Conservation (phyloP, 2,329 filamentous ascomycete genomes). For the Exophiala alcalophila region DNA sequence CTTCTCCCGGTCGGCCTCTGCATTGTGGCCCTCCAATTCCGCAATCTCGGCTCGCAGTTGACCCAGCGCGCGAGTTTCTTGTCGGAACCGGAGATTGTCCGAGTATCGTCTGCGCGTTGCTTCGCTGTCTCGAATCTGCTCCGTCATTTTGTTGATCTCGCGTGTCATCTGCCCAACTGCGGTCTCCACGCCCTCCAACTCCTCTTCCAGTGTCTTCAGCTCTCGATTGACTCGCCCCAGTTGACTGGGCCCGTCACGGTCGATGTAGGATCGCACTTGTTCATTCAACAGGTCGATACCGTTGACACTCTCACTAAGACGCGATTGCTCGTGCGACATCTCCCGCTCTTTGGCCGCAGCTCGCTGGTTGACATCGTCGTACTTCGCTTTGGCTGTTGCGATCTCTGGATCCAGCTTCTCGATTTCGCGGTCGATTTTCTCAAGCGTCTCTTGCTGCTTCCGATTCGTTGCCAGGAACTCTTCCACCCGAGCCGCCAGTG, state of each 20-base stretch:
- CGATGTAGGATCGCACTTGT: conserved; percentile 76
- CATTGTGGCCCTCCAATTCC: conserved; percentile 73
- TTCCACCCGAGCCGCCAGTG: conserved; percentile 68
- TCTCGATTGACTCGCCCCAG: conserved; percentile 68
- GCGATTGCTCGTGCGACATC: conserved; percentile 67
- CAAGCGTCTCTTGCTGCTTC: conserved; percentile 68
- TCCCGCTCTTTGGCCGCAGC: conserved; percentile 70
- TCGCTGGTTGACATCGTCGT: conserved; percentile 71
- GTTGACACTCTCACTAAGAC: conserved; percentile 69
- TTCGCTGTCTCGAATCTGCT: conserved; percentile 74
- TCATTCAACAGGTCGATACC: conserved; percentile 72
- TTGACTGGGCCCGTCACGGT: conserved; percentile 69
- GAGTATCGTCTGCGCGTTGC: conserved; percentile 80
- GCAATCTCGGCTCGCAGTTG: conserved; percentile 66
- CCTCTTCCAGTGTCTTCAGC: conserved; percentile 64
- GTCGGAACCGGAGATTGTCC: conserved; percentile 85
- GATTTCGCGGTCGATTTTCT: conserved; percentile 68
- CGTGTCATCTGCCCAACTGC: conserved; percentile 66
- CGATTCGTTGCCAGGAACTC: conserved; percentile 65
- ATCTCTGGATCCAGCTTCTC: conserved; percentile 73
- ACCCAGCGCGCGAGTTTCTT: conserved; percentile 66
- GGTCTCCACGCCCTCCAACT: conserved; percentile 62
- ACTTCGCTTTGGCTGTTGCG: conserved; percentile 68
- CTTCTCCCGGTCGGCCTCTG: conserved; percentile 74
- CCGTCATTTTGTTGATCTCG: conserved; percentile 72